Base-by-base conservation (phyloP, 164 flowering plant species). In the Vitis vinifera region DNA sequence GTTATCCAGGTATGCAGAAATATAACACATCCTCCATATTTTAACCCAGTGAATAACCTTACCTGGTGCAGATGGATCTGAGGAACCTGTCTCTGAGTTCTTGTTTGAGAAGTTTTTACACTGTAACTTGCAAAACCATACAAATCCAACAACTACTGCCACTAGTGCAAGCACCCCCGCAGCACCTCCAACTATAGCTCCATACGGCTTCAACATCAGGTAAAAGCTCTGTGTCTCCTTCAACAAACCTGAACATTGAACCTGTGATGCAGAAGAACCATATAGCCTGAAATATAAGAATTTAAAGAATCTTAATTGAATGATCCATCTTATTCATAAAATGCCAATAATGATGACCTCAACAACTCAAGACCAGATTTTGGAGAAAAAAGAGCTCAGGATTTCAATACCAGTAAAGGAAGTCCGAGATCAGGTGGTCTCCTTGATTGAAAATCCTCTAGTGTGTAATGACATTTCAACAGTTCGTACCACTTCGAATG, bases 61-160 rank as follows among this genome's bases (percentile, higher is more conserved):
- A 88, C 95, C 92, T 76, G 68, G 66, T 64, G 88, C 87, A 68
- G 89, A 85, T 59, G 92, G 94, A 69, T 88, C 92, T 51, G 95
- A 90, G 65, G 92, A 90, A 59, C 88, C 88, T 27, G 89, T 82
- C 15, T 88, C 95, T 0, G 95, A 90, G 59, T 76, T 85, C 76
- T 63, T 78, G 65, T 83, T 87, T 11, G 81, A 69, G 16, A 61
- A 67, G 31, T 69, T 81, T 67, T 76, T 88, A 67, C 74, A 68
- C 4, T 68, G 78, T 3, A 23, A 63, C 70, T 74, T 73, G 75
- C 71, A 83, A 63, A 82, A 68, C 86, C 87, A 86, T 23, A 84
- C n/a, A 0, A 81, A 50, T 7, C 73, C 77, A 56, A 79, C 72
- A 17, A 78, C 50, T 59, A 81, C 53, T 19, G 68, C 76, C 51